phyloP scores from a whole-genome alignment of 768 basidiomycete species.

The Lentinula sp. region DNA sequence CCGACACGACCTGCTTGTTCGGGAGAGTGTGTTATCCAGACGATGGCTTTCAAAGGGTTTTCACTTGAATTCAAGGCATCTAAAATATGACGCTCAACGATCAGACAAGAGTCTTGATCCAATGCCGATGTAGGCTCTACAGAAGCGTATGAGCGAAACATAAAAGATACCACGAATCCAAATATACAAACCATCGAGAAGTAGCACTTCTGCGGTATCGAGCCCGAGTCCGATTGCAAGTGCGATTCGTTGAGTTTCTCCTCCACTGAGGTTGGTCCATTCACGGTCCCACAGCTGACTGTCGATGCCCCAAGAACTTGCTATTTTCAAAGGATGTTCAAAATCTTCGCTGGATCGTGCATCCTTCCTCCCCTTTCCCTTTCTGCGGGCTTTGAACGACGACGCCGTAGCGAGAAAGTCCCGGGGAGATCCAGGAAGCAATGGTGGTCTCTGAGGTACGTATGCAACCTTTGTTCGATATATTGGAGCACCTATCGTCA shows the following conservation, averaged over 20 bases:
- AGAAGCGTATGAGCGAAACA: not conserved
- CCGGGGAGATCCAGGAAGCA: constrained; percentile 76
- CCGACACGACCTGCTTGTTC: constrained; percentile 75
- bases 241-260: constrained; percentile 81
- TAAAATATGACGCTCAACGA: constrained; percentile 61
- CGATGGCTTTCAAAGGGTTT: constrained; percentile 56
- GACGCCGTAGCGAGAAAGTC: constrained; percentile 60
- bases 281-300: constrained; percentile 67
- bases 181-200: constrained; percentile 69
- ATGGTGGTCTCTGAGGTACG: constrained; percentile 82
- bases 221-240: constrained; percentile 71
- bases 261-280: constrained; percentile 80
- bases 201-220: constrained; percentile 68
- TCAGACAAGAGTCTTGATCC: constrained; percentile 57
- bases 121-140: constrained; percentile 88
- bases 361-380: constrained; percentile 24
- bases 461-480: constrained; percentile 81
- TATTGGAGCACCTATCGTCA: constrained; percentile 36
- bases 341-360: constrained; percentile 18
- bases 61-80: constrained; percentile 42
- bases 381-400: constrained; percentile 27
- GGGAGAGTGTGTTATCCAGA: constrained; percentile 88
- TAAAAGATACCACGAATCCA: not conserved
- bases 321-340: constrained; percentile 45
- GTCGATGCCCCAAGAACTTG: constrained; percentile 61